Evolutionary conservation across 768 basidiomycete genomes (phyloP), one percentile per base, ranked within the genome.

Genomic region (Suillus lakei): DNA sequence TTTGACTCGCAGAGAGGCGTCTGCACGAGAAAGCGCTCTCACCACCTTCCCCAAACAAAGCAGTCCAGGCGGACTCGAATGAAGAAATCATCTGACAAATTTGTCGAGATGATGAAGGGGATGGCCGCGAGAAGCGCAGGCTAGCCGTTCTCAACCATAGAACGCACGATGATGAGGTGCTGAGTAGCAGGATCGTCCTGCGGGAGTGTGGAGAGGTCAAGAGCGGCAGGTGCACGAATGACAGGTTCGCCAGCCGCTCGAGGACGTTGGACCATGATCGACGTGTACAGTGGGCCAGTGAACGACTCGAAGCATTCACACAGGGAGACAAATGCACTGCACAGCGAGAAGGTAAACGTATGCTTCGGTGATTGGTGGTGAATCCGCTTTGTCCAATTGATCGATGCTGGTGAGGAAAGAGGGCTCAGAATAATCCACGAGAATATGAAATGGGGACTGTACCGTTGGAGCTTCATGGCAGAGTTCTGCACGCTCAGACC

Each of bases 11-110:
- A 76, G 70, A 4, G 61, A 71, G 3, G 72, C 67, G 21, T 74
- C 75, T 7, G 70, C 74, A 1, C 70, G 72, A 1, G 81, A 79
- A 18, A 86, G 82, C 2, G 91, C 89, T 48, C 84, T 87, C 64
- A 95, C 80, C 1, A 89, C 89, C 75, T 88, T 91, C 71, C 96
- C 93, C 48, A 97, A 79, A 66, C 91, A 92, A 26, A 91, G 89
- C 72, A 98, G 74, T 0, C 93, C 92, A 23, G 95, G 91, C 0
- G 93, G 88, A 66, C 91, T 93, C 60, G 95, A 86, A 90, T 89
- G 74, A 99, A 98, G 3, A 98, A 86, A 55, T 92, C 90, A 71
- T 97, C 95, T 0, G 95, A 95, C 21, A 99, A 87, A 72, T 95
- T 95, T 10, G 96, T 97, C 4, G 88, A 86, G 66, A 98, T 90